phyloP scores from a whole-genome alignment of 768 basidiomycete species.

The Clavaria fumosa region DNA sequence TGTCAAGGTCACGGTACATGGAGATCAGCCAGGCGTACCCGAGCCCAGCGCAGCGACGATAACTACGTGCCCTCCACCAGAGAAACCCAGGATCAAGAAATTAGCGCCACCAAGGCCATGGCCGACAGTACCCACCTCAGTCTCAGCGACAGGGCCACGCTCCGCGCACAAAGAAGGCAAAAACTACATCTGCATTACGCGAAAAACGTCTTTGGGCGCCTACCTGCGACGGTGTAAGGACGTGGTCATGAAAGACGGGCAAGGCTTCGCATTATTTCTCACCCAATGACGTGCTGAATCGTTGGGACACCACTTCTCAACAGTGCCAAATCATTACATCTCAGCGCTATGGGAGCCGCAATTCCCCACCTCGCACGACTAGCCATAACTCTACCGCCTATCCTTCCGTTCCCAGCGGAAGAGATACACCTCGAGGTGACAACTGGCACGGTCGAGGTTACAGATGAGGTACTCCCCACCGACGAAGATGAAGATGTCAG shows the following conservation, averaged over 20 bases:
- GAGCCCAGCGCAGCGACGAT: too few species aligned
- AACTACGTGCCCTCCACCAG: too few species aligned
- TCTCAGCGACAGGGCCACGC: slow-evolving; percentile 65
- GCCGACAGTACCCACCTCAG: slow-evolving; percentile 59
- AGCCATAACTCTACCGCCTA: slow-evolving; percentile 50
- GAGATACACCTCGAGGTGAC: slow-evolving; percentile 47
- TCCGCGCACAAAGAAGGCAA: slow-evolving; percentile 70
- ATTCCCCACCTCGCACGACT: slow-evolving; percentile 70
- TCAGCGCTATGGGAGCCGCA: slow-evolving; percentile 80
- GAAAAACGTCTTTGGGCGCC: slow-evolving; percentile 53
- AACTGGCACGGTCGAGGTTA: slow-evolving; percentile 58
- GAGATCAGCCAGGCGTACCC: too few species aligned
- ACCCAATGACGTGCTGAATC: background rate
- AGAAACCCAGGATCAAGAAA: slow-evolving; percentile 33
- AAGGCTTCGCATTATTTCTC: slow-evolving; percentile 11
- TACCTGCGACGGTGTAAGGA: slow-evolving; percentile 72
- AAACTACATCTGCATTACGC: slow-evolving; percentile 66
- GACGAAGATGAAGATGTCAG: slow-evolving; percentile 56
- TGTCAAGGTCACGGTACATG: too few species aligned
- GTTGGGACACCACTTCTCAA: background rate
- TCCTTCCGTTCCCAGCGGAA: slow-evolving; percentile 48
- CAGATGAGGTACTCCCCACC: slow-evolving; percentile 66
- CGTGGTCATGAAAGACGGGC: slow-evolving; percentile 60
- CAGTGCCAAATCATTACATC: slow-evolving; percentile 58
- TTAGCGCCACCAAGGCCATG: slow-evolving; percentile 62